Evolutionary conservation across 2,329 filamentous ascomycete genomes (phyloP), one percentile per base, ranked within the genome.

Genomic region (Trichoderma cornu-damae): DNA sequence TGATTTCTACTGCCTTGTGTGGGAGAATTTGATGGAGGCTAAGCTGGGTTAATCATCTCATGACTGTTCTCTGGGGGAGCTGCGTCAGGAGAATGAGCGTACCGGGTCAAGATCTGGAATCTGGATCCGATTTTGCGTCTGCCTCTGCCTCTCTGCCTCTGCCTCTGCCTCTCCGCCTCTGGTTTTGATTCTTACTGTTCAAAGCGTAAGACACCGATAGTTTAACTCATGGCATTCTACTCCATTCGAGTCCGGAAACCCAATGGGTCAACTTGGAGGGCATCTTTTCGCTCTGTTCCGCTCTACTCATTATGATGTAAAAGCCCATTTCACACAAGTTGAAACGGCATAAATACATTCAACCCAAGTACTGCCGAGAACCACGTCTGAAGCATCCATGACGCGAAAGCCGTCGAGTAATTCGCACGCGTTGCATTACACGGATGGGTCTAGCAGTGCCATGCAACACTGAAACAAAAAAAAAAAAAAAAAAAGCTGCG

Each of bases 1-100:
- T 46, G 51, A 54, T 24, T 56, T 37, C 14, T 56, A 56, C 2
- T 57, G 28, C 3, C 52, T 57, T 57, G 47, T 47, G 32, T 57
- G 55, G 55, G 35, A 57, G 24, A 57, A 47, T 16, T 37, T 49
- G 46, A 4, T 49, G 46, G 46, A 49, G 24, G 8, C 2, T 3
- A n/a, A n/a, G n/a, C 1, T 57, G 30, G 46, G 46, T 49, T 30
- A 44, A 7, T n/a, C 30, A 48, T 20, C 8, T 55, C 1, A 55
- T 30, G 30, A 34, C 26, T 16, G 49, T 52, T 38, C 24, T 52
- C n/a, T 32, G 28, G 8, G 22, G 49, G 46, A 1, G 30, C 35
- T 22, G 20, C 12, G 2, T 37, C 35, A n/a, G 18, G 46, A 30
- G n/a, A 18, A 18, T 35, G 34, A 18, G 8, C 4, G n/a, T 38